A percentile compares a stretch with the other conserved stretches of the same genome.
Conservation (phyloP, 1,284 basidiomycete species). For the Stygiomarasmius scandens region DNA sequence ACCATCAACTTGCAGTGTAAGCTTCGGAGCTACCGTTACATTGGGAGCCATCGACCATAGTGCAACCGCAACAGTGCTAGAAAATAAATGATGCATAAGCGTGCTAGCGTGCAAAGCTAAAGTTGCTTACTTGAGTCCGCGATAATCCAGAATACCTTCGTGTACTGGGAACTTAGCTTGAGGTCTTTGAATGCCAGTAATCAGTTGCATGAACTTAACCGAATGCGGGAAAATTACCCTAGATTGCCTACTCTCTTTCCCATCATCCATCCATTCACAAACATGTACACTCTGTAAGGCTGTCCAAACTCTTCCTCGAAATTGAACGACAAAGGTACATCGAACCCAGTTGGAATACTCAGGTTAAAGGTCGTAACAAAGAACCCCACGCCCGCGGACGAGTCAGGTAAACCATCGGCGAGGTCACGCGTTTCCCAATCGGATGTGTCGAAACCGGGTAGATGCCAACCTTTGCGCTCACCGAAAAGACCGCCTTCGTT, state of each 20-base stretch:
- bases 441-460: conserved; percentile 71
- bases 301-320: conserved; percentile 56
- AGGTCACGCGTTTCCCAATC: conserved; percentile 59
- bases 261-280: conserved; percentile 88
- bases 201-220: neutral
- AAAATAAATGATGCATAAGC: too few species aligned
- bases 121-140: conserved; percentile 63
- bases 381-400: conserved; percentile 71
- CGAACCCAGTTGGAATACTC: conserved; percentile 57
- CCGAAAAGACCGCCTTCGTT: conserved; percentile 84
- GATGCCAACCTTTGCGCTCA: conserved; percentile 81
- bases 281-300: conserved; percentile 67
- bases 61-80: conserved; percentile 72
- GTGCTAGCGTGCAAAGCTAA: too few species aligned
- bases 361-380: conserved; percentile 75
- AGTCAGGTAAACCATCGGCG: conserved; percentile 56
- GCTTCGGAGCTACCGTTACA: conserved; percentile 48
- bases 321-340: conserved; percentile 68
- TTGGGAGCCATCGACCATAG: conserved; percentile 66
- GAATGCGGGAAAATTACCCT: conserved; percentile 46
- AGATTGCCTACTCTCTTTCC: conserved; percentile 75
- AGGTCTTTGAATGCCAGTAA: conserved; percentile 47
- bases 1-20: conserved; percentile 59
- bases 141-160: conserved; percentile 73
- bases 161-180: conserved; percentile 80